Percentiles rank a stretch among this genome's conserved stretches.
Evolutionary conservation across 805 yeast genomes (phyloP).

Genomic region (Starmerella roubikii): DNA sequence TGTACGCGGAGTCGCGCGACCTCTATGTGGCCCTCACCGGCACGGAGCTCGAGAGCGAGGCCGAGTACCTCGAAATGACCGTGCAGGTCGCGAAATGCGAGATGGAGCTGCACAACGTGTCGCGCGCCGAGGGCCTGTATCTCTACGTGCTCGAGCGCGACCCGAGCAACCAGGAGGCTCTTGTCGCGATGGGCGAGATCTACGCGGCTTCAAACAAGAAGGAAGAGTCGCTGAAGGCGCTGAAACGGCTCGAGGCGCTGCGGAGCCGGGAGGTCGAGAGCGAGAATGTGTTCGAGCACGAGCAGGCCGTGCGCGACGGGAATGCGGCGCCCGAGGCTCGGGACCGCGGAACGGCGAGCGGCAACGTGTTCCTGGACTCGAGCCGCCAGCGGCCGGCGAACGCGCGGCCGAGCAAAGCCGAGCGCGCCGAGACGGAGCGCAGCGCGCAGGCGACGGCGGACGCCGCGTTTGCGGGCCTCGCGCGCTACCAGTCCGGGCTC

Average conservation of each 20-base stretch:
- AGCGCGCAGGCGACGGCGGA: slow-evolving; percentile 37
- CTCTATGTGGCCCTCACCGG: slow-evolving; percentile 46
- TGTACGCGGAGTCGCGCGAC: slow-evolving; percentile 61
- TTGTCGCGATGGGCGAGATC: slow-evolving; percentile 70
- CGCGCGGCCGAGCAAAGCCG: slow-evolving; percentile 16
- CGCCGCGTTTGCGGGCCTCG: slow-evolving; percentile 31
- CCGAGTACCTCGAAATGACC: slow-evolving; percentile 28
- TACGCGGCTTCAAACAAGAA: slow-evolving; percentile 33
- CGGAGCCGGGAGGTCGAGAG: slow-evolving; percentile 1
- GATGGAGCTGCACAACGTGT: slow-evolving; percentile 44
- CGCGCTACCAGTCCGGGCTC: slow-evolving; percentile 37
- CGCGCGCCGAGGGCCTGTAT: slow-evolving; percentile 24
- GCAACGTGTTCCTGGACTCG: slow-evolving; percentile 10
- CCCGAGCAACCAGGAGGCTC: slow-evolving; percentile 48
- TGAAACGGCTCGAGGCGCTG: slow-evolving; percentile 8
- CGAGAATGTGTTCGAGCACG: neutral
- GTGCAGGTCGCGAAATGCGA: slow-evolving; percentile 63
- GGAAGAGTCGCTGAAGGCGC: slow-evolving; percentile 21
- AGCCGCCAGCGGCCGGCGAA: slow-evolving; percentile 1
- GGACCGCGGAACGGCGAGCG: neutral
- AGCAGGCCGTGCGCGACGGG: neutral
- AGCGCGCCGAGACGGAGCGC: slow-evolving; percentile 34
- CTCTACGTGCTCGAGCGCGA: slow-evolving; percentile 20
- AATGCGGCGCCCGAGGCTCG: neutral
- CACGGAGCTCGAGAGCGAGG: slow-evolving; percentile 20